Evolutionary conservation across 1,139 yeast species (phyloP).

Genomic region (Taiozyma sp.): DNA sequence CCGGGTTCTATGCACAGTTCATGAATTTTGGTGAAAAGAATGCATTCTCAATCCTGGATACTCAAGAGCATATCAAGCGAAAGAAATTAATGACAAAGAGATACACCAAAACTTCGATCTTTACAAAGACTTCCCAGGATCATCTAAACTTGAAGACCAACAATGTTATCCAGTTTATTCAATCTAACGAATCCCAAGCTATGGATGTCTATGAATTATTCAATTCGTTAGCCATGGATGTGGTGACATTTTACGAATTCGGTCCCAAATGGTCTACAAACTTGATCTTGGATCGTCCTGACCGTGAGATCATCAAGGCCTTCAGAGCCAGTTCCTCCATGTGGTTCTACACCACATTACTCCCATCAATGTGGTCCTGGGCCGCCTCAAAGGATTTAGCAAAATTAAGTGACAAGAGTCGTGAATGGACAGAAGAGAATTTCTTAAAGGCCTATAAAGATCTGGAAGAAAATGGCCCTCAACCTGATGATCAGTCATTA

Average conservation of each 20-base stretch:
- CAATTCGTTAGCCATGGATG: conserved; percentile 71
- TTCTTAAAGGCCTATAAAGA: conserved; percentile 28
- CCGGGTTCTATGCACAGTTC: conserved; percentile 56
- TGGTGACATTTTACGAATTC: conserved; percentile 55
- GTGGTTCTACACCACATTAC: conserved; percentile 64
- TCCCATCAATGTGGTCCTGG: conserved; percentile 48
- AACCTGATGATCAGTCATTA: conserved; percentile 11
- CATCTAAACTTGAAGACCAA: conserved; percentile 26
- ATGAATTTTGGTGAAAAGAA: conserved; percentile 52
- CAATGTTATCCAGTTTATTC: conserved; percentile 23
- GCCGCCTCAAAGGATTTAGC: conserved; percentile 40
- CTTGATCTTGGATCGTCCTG: conserved; percentile 33
- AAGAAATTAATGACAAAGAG: conserved; percentile 42
- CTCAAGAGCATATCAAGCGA: conserved; percentile 42
- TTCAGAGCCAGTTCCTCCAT: conserved; percentile 56
- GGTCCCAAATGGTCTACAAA: conserved; percentile 40
- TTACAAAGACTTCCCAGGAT: conserved; percentile 11
- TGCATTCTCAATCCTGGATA: conserved; percentile 51
- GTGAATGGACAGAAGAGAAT: conserved; percentile 45
- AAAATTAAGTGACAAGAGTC: conserved; percentile 36
- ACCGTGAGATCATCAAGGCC: conserved; percentile 38
- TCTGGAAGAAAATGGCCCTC: conserved; percentile 10
- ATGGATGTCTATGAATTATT: conserved; percentile 58
- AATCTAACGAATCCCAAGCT: conserved; percentile 12
- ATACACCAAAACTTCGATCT: conserved; percentile 40